phyloP scores from a whole-genome alignment of 805 yeast genomes.

The Candida loeiensis region DNA sequence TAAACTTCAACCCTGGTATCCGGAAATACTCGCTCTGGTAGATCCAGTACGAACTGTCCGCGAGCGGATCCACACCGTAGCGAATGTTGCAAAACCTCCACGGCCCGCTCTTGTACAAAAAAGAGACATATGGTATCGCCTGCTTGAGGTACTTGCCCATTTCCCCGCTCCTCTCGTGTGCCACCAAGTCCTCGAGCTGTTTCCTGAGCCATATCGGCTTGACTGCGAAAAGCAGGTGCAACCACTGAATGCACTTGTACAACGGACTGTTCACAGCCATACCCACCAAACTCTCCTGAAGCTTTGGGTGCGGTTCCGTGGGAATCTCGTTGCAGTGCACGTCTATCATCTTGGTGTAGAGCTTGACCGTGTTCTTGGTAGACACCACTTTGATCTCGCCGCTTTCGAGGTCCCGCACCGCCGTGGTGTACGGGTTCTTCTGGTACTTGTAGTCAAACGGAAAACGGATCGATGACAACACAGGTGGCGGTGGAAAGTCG shows the following conservation, averaged over 20 bases:
- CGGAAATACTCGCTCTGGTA: slow-evolving; percentile 88
- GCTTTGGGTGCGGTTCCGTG: slow-evolving; percentile 43
- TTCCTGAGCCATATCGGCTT: slow-evolving; percentile 87
- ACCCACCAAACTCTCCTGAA: slow-evolving; percentile 36
- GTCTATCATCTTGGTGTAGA: slow-evolving; percentile 52
- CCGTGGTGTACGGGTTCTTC: slow-evolving; percentile 59
- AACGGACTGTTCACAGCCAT: slow-evolving; percentile 31
- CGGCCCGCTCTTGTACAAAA: slow-evolving; percentile 83
- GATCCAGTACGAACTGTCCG: slow-evolving; percentile 48
- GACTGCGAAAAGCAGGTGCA: slow-evolving; percentile 50
- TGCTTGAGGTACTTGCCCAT: slow-evolving; percentile 51
- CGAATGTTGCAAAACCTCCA: slow-evolving; percentile 85
- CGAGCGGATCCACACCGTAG: slow-evolving; percentile 75
- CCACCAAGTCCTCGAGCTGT: slow-evolving; percentile 55
- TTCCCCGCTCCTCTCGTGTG: slow-evolving; percentile 31
- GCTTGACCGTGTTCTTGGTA: slow-evolving; percentile 44
- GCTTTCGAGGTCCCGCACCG: slow-evolving; percentile 49
- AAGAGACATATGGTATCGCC: slow-evolving; percentile 83
- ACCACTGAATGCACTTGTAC: slow-evolving; percentile 42
- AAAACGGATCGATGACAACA: slow-evolving; percentile 69
- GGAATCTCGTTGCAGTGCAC: slow-evolving; percentile 48
- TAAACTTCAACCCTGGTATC: slow-evolving; percentile 31
- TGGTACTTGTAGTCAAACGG: slow-evolving; percentile 78
- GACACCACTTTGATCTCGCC: slow-evolving; percentile 54
- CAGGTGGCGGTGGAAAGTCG: slow-evolving; percentile 81